phyloP scores from a whole-genome alignment of 768 basidiomycete genomes.

The Suillus clintonianus region DNA sequence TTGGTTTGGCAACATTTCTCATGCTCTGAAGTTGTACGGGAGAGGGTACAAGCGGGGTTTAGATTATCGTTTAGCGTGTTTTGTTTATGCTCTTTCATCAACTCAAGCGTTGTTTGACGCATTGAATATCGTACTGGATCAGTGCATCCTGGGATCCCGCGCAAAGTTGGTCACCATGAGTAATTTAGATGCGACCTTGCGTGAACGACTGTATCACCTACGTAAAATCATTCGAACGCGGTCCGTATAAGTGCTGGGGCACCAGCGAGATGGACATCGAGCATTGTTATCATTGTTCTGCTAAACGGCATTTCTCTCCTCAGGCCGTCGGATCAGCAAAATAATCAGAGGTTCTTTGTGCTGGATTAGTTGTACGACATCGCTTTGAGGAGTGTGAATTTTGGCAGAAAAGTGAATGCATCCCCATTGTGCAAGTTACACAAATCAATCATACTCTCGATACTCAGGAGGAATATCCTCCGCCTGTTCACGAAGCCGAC shows the following conservation, averaged over 20 bases:
- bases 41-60: not conserved
- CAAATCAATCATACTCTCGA: not conserved
- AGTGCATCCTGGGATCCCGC: not conserved
- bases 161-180: not conserved
- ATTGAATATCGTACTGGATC: not conserved
- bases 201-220: not conserved
- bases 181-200: not conserved
- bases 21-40: not conserved
- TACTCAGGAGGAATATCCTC: slow-evolving; percentile 1
- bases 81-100: not conserved
- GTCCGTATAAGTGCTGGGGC: not conserved
- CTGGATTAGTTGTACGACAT: not conserved
- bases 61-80: not conserved
- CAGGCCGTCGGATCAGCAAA: not conserved
- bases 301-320: not conserved
- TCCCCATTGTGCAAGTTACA: not conserved
- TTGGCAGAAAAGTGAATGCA: not conserved
- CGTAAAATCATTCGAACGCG: too few relatives aligned
- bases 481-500: not conserved
- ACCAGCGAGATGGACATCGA: not conserved
- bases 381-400: not conserved
- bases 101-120: not conserved
- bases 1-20: not conserved
- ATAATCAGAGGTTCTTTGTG: not conserved
- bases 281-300: not conserved